These are phyloP conservation scores for Gremmenia infestans DNA, from an alignment of 2,329 filamentous ascomycete species.

Conservation along the genomic window DNA sequence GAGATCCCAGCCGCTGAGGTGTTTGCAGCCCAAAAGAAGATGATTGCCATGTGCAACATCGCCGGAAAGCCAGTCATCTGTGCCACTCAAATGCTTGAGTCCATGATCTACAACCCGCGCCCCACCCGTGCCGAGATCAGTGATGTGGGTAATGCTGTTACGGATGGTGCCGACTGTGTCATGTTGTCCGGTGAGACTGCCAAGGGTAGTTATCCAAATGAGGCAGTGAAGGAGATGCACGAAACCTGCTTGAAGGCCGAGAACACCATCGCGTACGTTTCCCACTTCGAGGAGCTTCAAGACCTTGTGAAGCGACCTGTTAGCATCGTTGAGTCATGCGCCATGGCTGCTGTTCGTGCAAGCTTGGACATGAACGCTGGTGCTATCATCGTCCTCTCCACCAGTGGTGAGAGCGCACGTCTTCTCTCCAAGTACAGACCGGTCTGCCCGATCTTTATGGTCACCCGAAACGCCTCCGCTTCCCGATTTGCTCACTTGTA, in stretches of 20 bases:
- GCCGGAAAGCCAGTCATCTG: slow-evolving; percentile 98
- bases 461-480: slow-evolving; percentile 79
- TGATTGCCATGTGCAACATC: slow-evolving; percentile 99
- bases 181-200: slow-evolving; percentile 99
- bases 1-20: slow-evolving; percentile 98
- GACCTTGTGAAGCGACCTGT: slow-evolving; percentile 78
- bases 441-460: slow-evolving; percentile 99
- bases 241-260: slow-evolving; percentile 95
- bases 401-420: slow-evolving; percentile 89
- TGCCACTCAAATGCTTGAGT: slow-evolving; percentile 99
- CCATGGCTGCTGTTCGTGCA: slow-evolving; percentile 93
- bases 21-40: slow-evolving; percentile 99
- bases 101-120: slow-evolving; percentile 99
- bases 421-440: slow-evolving; percentile 97
- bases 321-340: slow-evolving; percentile 85
- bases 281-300: slow-evolving; percentile 92
- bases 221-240: slow-evolving; percentile 97
- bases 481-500: slow-evolving; percentile 92
- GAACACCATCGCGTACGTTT: slow-evolving; percentile 95
- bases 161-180: slow-evolving; percentile 97
- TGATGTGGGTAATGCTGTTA: slow-evolving; percentile 96
- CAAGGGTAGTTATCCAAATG: slow-evolving; percentile 48
- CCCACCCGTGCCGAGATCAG: slow-evolving; percentile 97
- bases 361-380: slow-evolving; percentile 95
- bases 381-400: slow-evolving; percentile 93